phyloP scores from a whole-genome alignment of 345 rosid species.

The Reutealis trisperma region DNA sequence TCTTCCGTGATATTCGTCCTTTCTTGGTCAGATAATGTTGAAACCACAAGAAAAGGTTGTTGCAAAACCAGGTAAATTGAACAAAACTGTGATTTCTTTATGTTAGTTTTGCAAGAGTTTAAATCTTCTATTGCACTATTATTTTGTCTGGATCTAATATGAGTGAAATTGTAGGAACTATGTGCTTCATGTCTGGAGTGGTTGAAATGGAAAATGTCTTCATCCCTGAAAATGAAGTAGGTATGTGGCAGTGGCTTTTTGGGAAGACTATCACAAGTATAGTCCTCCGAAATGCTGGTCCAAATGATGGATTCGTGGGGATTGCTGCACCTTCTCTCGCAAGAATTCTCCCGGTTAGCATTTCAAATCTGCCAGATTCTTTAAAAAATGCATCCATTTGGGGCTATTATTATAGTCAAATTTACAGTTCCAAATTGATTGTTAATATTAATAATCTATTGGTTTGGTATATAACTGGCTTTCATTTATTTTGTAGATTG shows the following conservation, averaged over 20 bases:
- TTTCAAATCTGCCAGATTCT: constrained; percentile 20
- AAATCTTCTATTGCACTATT: neutral
- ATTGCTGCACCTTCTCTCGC: constrained; percentile 94
- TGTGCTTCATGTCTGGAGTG: constrained; percentile 97
- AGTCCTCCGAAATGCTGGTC: constrained; percentile 65
- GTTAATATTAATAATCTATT: constrained; percentile 23
- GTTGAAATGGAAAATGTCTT: constrained; percentile 85
- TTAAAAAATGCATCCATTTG: neutral
- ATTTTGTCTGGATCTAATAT: constrained; percentile 9
- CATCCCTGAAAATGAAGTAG: constrained; percentile 87
- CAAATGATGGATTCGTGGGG: constrained; percentile 83
- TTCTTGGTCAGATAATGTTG: constrained; percentile 73
- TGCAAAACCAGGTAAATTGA: constrained; percentile 77
- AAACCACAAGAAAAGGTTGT: constrained; percentile 84
- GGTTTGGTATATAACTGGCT: constrained; percentile 23
- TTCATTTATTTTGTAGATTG: constrained; percentile 52
- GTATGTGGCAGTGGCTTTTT: constrained; percentile 92
- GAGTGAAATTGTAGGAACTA: constrained; percentile 55
- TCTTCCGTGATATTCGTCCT: constrained; percentile 16
- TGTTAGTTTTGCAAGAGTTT: neutral
- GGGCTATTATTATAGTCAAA: neutral
- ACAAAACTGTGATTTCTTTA: neutral
- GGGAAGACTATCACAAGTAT: constrained; percentile 84
- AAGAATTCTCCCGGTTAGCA: constrained; percentile 93
- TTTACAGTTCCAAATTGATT: constrained; percentile 1